Evolutionary conservation across 1,139 yeast genomes (phyloP).

Genomic region (Saccharomyces hybrid): DNA sequence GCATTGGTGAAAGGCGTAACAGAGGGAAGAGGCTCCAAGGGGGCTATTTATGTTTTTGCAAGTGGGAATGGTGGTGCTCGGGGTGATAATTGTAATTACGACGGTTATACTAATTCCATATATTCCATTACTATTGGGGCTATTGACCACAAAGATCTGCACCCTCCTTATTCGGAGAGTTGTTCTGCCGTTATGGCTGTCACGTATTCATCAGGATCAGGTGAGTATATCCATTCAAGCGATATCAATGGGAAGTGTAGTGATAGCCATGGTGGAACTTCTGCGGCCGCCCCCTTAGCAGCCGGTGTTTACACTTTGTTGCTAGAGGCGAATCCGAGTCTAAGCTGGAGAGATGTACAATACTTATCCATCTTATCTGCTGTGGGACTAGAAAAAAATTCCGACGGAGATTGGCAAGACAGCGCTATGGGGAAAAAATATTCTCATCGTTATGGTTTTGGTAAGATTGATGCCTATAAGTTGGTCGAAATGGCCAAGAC

Average conservation of each 20-base stretch:
- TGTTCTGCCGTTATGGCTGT: slow-evolving; percentile 95
- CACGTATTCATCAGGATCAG: slow-evolving; percentile 87
- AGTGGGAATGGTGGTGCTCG: slow-evolving; percentile 85
- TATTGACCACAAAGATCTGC: slow-evolving; percentile 74
- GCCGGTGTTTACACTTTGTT: slow-evolving; percentile 88
- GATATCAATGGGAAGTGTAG: slow-evolving; percentile 73
- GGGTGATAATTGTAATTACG: slow-evolving; percentile 92
- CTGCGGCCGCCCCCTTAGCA: slow-evolving; percentile 98
- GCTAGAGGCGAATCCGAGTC: slow-evolving; percentile 69
- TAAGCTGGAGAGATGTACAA: slow-evolving; percentile 96
- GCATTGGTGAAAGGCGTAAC: slow-evolving; percentile 79
- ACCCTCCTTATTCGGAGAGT: slow-evolving; percentile 84
- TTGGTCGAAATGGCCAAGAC: slow-evolving; percentile 66
- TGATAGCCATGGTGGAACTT: slow-evolving; percentile 84
- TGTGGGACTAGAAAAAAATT: slow-evolving; percentile 50
- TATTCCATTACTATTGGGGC: slow-evolving; percentile 95
- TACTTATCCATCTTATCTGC: slow-evolving; percentile 71
- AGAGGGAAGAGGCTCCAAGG: slow-evolving; percentile 75
- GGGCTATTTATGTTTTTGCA: slow-evolving; percentile 90
- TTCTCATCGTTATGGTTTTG: slow-evolving; percentile 88
- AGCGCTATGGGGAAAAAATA: slow-evolving; percentile 52
- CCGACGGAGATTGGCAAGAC: slow-evolving; percentile 64
- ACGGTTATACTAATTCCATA: slow-evolving; percentile 94
- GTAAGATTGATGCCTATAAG: slow-evolving; percentile 76
- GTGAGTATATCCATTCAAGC: slow-evolving; percentile 86